Percentiles rank a stretch among this genome's conserved stretches.
Evolutionary conservation across 306 rosid species (phyloP).

Genomic region (Vigna unguiculata): DNA sequence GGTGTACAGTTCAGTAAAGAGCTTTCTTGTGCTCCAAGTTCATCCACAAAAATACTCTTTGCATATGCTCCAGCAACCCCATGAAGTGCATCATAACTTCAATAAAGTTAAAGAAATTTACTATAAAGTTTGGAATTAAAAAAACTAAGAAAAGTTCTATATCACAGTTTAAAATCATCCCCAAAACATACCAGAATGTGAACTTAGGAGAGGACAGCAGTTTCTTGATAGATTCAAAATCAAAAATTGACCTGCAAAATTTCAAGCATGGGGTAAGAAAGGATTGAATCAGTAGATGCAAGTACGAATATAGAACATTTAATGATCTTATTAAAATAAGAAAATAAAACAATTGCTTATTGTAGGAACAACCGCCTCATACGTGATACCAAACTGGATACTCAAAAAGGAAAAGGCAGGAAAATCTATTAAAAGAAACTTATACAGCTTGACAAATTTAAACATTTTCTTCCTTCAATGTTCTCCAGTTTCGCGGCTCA

Average conservation of each 20-base stretch:
- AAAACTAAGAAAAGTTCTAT: neutral
- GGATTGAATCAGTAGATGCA: slow-evolving; percentile 24
- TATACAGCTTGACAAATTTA: slow-evolving; percentile 31
- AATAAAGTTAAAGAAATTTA: slow-evolving; percentile 35
- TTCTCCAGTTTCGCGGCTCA: slow-evolving; percentile 33
- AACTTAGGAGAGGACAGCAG: slow-evolving; percentile 84
- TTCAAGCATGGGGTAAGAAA: slow-evolving; percentile 30
- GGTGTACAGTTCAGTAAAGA: slow-evolving; percentile 91
- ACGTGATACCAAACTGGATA: slow-evolving; percentile 26
- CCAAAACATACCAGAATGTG: slow-evolving; percentile 80
- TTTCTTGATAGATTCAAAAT: slow-evolving; percentile 76
- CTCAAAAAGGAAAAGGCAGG: slow-evolving; percentile 20
- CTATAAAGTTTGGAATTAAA: slow-evolving; percentile 28
- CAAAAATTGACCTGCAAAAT: slow-evolving; percentile 88
- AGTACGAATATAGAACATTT: slow-evolving; percentile 17
- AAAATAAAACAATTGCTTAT: slow-evolving; percentile 30
- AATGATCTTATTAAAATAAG: slow-evolving; percentile 34
- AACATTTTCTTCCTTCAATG: slow-evolving; percentile 36
- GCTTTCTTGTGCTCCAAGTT: slow-evolving; percentile 96
- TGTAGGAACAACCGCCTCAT: slow-evolving; percentile 20
- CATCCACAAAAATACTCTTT: slow-evolving; percentile 89
- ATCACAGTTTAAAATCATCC: slow-evolving; percentile 39
- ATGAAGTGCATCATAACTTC: slow-evolving; percentile 85
- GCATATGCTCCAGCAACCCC: slow-evolving; percentile 99
- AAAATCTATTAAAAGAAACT: slow-evolving; percentile 25